Percentiles rank a stretch among this genome's conserved stretches.
Evolutionary conservation across 179 eudicot genomes (phyloP).

Genomic region (Dionaea muscipula): DNA sequence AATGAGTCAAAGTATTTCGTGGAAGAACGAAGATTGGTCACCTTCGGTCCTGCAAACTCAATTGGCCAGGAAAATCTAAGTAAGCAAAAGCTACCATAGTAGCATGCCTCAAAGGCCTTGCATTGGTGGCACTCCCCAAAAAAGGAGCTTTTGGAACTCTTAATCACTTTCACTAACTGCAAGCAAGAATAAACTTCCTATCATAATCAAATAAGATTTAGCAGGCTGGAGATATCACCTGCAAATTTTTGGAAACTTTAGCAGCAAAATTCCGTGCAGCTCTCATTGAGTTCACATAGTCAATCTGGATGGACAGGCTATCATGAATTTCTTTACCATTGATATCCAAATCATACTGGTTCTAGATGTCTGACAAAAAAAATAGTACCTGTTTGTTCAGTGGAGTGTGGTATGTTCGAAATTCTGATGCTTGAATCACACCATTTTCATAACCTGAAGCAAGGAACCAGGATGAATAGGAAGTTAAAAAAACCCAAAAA

Average conservation of each 20-base stretch:
- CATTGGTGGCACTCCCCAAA: no score
- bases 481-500: no score
- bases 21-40: no score
- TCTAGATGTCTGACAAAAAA: slow-evolving; percentile 4
- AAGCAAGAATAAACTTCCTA: not conserved
- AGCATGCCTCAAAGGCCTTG: no score
- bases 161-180: no score
- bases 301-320: slow-evolving; percentile 31
- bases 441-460: slow-evolving; percentile 67
- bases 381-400: slow-evolving; percentile 78
- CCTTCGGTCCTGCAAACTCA: no score
- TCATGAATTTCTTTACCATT: not conserved
- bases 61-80: no score
- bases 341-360: not conserved
- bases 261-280: slow-evolving; percentile 84
- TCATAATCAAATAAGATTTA: not conserved
- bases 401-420: slow-evolving; percentile 95
- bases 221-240: slow-evolving; percentile 31
- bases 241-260: slow-evolving; percentile 65
- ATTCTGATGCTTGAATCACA: slow-evolving; percentile 74
- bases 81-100: no score
- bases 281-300: slow-evolving; percentile 75
- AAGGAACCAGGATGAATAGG: slow-evolving; percentile 1
- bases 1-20: no score
- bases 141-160: no score